A percentile compares a stretch with the other conserved stretches of the same genome.
Evolutionary conservation across 1,284 basidiomycete genomes (phyloP).

Genomic region (Papiliotrema laurentii): DNA sequence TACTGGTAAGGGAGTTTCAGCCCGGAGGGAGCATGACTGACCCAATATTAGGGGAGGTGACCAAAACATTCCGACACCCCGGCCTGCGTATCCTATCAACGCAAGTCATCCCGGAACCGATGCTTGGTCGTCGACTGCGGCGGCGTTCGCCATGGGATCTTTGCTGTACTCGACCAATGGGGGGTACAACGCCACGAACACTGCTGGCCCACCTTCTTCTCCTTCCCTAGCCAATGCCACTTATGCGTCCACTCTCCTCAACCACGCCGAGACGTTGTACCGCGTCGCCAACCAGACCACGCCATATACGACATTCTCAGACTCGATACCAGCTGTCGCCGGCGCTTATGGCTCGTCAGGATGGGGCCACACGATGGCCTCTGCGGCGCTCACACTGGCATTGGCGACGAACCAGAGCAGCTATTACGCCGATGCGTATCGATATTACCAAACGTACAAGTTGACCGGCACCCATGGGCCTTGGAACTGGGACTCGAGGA

Average conservation of each 20-base stretch:
- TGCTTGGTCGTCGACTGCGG: constrained; percentile 72
- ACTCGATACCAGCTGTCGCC: constrained; percentile 60
- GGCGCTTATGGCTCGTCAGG: constrained; percentile 68
- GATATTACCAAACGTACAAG: constrained; percentile 59
- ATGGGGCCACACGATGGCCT: constrained; percentile 49
- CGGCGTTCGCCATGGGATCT: constrained; percentile 80
- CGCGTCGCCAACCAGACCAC: constrained; percentile 61
- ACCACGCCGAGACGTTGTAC: constrained; percentile 71
- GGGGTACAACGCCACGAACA: constrained; percentile 48
- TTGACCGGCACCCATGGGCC: constrained; percentile 57
- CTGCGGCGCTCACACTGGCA: constrained; percentile 72
- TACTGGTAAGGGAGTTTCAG: constrained; percentile 51
- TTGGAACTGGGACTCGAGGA: constrained; percentile 87
- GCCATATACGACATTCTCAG: constrained; percentile 39
- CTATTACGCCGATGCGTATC: constrained; percentile 62
- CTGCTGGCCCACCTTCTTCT: constrained; percentile 52
- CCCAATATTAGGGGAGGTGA: constrained; percentile 70
- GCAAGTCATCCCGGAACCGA: constrained; percentile 77
- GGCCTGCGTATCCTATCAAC: constrained; percentile 74
- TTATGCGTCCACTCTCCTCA: constrained; percentile 65
- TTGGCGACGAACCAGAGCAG: constrained; percentile 61
- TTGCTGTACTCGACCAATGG: constrained; percentile 64
- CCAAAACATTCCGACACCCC: constrained; percentile 64
- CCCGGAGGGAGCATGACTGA: neutral
- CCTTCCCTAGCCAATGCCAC: constrained; percentile 67